Evolutionary conservation across 805 yeast species (phyloP).

Genomic region (Ogataea neopini): DNA sequence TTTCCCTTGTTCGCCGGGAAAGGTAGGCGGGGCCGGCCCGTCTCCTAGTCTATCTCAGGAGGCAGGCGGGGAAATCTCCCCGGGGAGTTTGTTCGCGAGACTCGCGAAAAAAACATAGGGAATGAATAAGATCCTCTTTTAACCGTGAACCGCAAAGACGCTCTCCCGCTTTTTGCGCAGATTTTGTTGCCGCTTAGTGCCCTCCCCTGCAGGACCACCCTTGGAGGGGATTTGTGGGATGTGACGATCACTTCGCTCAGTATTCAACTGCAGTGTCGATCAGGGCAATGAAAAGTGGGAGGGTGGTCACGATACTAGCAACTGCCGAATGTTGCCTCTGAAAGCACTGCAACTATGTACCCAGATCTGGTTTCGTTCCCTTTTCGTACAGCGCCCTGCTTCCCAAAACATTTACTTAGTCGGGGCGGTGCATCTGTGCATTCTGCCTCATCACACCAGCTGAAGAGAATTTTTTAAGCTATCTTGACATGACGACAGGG

Average conservation of each 20-base stretch:
- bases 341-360: background rate
- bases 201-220: constrained; percentile 2
- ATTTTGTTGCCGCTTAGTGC: background rate
- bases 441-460: background rate
- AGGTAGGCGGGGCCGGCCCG: background rate
- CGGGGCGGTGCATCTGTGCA: background rate
- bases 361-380: background rate
- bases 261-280: background rate
- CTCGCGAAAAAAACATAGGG: background rate
- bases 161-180: background rate
- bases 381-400: too few species aligned
- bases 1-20: constrained; percentile 1
- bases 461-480: too few species aligned
- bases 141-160: constrained; percentile 2
- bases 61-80: background rate
- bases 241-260: too few species aligned
- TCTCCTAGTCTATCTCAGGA: background rate
- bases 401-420: background rate
- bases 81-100: background rate
- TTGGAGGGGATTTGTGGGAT: background rate
- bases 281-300: background rate
- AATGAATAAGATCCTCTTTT: background rate
- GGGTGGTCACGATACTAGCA: background rate
- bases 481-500: too few species aligned
- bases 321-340: background rate